Evolutionary conservation across 2,329 filamentous ascomycete genomes (phyloP).

Genomic region (Colletotrichum noveboracense): DNA sequence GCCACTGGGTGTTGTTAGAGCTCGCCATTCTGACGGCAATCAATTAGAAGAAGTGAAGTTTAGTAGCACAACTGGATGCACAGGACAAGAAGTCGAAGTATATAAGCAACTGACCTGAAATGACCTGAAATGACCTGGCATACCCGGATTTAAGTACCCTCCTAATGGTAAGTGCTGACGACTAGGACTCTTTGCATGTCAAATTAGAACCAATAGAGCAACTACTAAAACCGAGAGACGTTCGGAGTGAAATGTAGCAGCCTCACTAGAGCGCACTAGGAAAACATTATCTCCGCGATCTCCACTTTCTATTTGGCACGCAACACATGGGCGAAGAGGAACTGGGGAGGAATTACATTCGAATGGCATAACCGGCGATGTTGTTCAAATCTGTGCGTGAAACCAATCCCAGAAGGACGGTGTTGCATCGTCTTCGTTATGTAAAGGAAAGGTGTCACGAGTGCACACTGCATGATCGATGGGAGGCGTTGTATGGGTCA

Average conservation of each 20-base stretch:
- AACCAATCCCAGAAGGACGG: neutral
- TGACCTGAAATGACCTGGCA: neutral
- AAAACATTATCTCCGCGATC: neutral
- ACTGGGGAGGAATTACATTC: neutral
- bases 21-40: neutral
- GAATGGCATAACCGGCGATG: neutral
- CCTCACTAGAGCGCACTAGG: neutral
- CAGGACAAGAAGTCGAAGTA: neutral
- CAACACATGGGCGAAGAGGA: neutral
- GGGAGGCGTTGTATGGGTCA: neutral
- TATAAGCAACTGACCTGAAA: neutral
- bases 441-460: neutral
- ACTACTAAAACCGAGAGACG: neutral
- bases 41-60: neutral
- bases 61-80: neutral
- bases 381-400: rapidly evolving
- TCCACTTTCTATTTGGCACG: neutral
- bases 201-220: neutral
- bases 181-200: neutral
- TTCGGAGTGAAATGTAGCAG: neutral
- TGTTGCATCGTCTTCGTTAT: neutral
- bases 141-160: neutral
- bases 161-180: neutral
- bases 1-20: neutral
- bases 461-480: neutral